Evolutionary conservation across 805 yeast species (phyloP).

Genomic region (Pichia pseudocactophila): DNA sequence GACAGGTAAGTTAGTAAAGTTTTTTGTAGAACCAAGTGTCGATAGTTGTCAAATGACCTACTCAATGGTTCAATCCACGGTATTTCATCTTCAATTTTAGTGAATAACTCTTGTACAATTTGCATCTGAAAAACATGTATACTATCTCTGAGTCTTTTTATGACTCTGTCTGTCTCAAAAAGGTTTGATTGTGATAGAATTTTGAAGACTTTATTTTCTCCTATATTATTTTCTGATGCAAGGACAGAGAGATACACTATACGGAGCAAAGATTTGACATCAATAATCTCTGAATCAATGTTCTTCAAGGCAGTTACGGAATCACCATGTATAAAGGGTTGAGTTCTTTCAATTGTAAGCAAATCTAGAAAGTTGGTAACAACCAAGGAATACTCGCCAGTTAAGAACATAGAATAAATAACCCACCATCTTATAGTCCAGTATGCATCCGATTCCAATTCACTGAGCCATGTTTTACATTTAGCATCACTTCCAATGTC

Average conservation of each 20-base stretch:
- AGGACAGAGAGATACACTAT: slow-evolving; percentile 16
- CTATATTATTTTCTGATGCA: slow-evolving; percentile 11
- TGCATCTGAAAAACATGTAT: slow-evolving; percentile 9
- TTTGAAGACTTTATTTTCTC: slow-evolving; percentile 8
- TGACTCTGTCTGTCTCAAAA: slow-evolving; percentile 11
- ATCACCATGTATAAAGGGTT: slow-evolving; percentile 8
- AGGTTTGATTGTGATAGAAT: slow-evolving; percentile 10
- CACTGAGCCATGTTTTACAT: background rate
- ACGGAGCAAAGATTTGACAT: slow-evolving; percentile 15
- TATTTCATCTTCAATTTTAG: background rate
- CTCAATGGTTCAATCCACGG: slow-evolving; percentile 2
- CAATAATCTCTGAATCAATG: slow-evolving; percentile 14
- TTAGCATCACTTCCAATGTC: slow-evolving; percentile 11
- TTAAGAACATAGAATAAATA: slow-evolving; percentile 19
- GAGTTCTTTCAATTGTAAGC: slow-evolving; percentile 1
- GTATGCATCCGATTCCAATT: slow-evolving; percentile 11
- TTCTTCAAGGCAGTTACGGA: slow-evolving; percentile 13
- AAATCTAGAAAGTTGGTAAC: slow-evolving; percentile 13
- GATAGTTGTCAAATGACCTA: background rate
- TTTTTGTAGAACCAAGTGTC: slow-evolving; percentile 23
- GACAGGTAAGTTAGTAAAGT: slow-evolving; percentile 28
- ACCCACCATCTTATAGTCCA: slow-evolving; percentile 26
- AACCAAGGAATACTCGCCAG: slow-evolving; percentile 18
- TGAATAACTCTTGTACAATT: background rate
- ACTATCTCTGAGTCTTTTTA: slow-evolving; percentile 19